Percentiles rank a stretch among this genome's conserved stretches.
Evolutionary conservation across 768 basidiomycete species (phyloP).

Genomic region (Mycena floridula): DNA sequence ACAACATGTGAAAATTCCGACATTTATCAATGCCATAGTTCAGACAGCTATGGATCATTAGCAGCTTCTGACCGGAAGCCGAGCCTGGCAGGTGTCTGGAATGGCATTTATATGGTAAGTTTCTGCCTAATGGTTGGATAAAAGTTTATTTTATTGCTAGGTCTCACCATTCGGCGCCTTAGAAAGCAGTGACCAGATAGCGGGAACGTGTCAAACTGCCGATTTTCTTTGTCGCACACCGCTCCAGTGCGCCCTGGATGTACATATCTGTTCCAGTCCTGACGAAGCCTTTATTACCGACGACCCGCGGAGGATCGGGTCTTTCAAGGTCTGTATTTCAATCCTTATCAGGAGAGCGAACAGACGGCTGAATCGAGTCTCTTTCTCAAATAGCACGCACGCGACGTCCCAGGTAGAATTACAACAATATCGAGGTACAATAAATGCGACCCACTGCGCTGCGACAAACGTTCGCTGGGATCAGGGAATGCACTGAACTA

Average conservation of each 20-base stretch:
- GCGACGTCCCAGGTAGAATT: constrained; percentile 3
- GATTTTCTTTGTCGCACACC: constrained; percentile 41
- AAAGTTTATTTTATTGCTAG: too few species aligned
- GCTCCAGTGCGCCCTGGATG: constrained; percentile 42
- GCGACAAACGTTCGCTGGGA: too few species aligned
- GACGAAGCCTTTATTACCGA: constrained; percentile 15
- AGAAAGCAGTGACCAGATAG: too few species aligned
- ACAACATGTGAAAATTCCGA: too few species aligned
- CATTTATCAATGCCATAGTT: too few species aligned
- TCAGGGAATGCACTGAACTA: too few species aligned
- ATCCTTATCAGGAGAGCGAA: background rate
- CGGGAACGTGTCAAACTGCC: too few species aligned
- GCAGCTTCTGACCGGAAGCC: too few species aligned
- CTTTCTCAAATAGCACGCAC: too few species aligned
- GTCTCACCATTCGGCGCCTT: too few species aligned
- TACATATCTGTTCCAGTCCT: constrained; percentile 37
- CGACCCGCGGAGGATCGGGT: background rate
- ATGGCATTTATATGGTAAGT: constrained; percentile 52
- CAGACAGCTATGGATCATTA: too few species aligned
- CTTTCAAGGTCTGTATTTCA: background rate
- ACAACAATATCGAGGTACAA: constrained; percentile 1
- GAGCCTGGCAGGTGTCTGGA: constrained; percentile 54
- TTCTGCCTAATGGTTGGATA: constrained; percentile 2
- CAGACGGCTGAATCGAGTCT: background rate
- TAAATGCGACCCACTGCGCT: too few species aligned